phyloP scores from a whole-genome alignment of 495 filamentous ascomycete genomes.

The Hyaloscypha finlandica region DNA sequence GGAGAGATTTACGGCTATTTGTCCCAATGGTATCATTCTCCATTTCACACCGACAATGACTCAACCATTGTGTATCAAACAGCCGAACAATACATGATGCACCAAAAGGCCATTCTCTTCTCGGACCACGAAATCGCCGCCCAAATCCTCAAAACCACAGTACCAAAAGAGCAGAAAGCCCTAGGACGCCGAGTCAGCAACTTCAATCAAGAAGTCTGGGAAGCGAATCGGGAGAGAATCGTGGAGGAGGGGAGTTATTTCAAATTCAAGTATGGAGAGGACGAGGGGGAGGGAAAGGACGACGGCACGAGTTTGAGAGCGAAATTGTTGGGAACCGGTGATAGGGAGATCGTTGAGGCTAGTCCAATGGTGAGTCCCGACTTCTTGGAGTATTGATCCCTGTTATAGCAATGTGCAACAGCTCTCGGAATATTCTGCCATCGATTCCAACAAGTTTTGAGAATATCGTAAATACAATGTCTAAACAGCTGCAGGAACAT shows the following conservation, averaged over 20 bases:
- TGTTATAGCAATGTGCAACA: too few species aligned
- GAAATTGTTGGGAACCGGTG: slow-evolving; percentile 57
- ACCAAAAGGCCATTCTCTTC: slow-evolving; percentile 62
- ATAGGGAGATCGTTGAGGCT: slow-evolving; percentile 64
- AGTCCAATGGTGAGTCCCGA: slow-evolving; percentile 39
- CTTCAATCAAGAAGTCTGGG: slow-evolving; percentile 58
- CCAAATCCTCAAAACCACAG: slow-evolving; percentile 43
- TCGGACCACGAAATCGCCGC: slow-evolving; percentile 37
- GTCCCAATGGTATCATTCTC: slow-evolving; percentile 25
- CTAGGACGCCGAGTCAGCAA: slow-evolving; percentile 57
- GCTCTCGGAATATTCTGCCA: too few species aligned
- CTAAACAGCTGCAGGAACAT: too few species aligned
- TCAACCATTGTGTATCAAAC: slow-evolving; percentile 12
- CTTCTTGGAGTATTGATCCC: too few species aligned
- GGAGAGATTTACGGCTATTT: slow-evolving; percentile 12
- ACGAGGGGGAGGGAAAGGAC: slow-evolving; percentile 51
- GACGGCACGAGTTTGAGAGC: slow-evolving; percentile 56
- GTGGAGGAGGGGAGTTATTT: slow-evolving; percentile 60
- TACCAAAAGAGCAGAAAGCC: slow-evolving; percentile 49
- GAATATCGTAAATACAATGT: too few species aligned
- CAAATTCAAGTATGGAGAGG: slow-evolving; percentile 53
- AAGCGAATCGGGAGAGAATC: slow-evolving; percentile 50
- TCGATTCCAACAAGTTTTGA: too few species aligned
- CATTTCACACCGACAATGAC: slow-evolving; percentile 14
- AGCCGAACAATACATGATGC: slow-evolving; percentile 58